A percentile compares a stretch with the other conserved stretches of the same genome.
These are phyloP conservation scores for Blastobotrys petasosporus DNA, from an alignment of 1,139 yeast species.

Conservation along the genomic window DNA sequence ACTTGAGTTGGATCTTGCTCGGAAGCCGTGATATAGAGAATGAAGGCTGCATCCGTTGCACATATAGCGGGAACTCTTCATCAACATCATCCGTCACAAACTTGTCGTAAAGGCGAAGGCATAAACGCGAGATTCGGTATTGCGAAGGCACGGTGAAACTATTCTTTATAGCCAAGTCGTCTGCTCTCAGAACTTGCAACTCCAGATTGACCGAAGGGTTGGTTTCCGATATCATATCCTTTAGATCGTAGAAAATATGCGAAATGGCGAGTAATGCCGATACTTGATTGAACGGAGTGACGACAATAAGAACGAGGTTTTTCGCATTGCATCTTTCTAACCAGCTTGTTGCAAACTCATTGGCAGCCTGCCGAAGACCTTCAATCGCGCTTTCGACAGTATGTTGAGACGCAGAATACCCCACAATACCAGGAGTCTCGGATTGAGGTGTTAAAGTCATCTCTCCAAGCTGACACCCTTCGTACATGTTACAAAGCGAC, in stretches of 20 bases:
- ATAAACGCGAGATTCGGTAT: constrained; percentile 43
- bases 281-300: constrained; percentile 13
- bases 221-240: constrained; percentile 22
- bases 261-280: constrained; percentile 11
- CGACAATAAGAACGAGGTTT: constrained; percentile 11
- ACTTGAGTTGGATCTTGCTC: constrained; percentile 46
- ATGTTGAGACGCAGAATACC: constrained; percentile 1
- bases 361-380: constrained; percentile 2
- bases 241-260: constrained; percentile 18
- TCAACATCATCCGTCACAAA: constrained; percentile 14
- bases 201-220: constrained; percentile 13
- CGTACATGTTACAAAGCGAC: constrained; percentile 31
- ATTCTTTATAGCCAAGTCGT: constrained; percentile 43
- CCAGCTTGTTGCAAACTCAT: constrained; percentile 4
- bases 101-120: constrained; percentile 60
- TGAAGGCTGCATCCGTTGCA: constrained; percentile 27
- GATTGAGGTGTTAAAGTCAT: constrained; percentile 23
- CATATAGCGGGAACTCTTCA: background rate
- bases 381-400: constrained; percentile 10
- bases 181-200: constrained; percentile 47
- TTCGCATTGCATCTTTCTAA: constrained; percentile 1
- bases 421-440: constrained; percentile 17
- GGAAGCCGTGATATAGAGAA: constrained; percentile 36
- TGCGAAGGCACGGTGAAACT: constrained; percentile 47
- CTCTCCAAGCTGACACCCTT: constrained; percentile 33